A percentile compares a stretch with the other conserved stretches of the same genome.
These are phyloP conservation scores for Ceratocystis harringtonii DNA, from an alignment of 2,329 filamentous ascomycete genomes.

Conservation along the genomic window DNA sequence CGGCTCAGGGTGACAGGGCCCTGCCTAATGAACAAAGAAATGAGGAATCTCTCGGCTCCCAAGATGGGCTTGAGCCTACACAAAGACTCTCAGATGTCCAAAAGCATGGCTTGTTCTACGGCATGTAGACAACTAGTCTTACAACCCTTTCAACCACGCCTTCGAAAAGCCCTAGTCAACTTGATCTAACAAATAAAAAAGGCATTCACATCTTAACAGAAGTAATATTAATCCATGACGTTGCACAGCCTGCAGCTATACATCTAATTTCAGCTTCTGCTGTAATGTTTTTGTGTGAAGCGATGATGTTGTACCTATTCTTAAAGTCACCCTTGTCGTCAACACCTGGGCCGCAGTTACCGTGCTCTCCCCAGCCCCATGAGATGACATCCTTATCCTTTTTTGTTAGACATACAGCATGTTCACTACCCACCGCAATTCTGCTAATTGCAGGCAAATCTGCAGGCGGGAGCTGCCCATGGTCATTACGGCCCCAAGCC, in stretches of 20 bases:
- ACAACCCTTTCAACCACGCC: no score
- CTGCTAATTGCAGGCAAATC: slow-evolving; percentile 41
- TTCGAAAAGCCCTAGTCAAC: not conserved
- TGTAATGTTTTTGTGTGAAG: slow-evolving; percentile 39
- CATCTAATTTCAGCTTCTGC: slow-evolving; percentile 37
- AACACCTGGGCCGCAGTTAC: slow-evolving; percentile 70
- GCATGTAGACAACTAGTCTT: not conserved
- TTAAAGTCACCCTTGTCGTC: slow-evolving; percentile 48
- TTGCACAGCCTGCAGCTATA: slow-evolving; percentile 79
- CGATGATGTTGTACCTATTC: slow-evolving; percentile 52
- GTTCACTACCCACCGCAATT: slow-evolving; percentile 80
- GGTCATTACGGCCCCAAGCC: slow-evolving; percentile 74
- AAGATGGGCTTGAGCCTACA: slow-evolving; percentile 45
- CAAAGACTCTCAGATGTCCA: slow-evolving; percentile 57
- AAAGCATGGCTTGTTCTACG: slow-evolving; percentile 29
- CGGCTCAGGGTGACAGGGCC: not conserved
- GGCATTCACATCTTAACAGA: slow-evolving; percentile 8
- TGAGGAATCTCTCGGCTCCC: not conserved
- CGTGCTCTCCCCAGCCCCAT: slow-evolving; percentile 97
- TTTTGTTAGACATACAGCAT: slow-evolving; percentile 55
- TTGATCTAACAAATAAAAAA: not conserved
- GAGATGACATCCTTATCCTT: slow-evolving; percentile 51
- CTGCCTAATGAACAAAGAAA: not conserved
- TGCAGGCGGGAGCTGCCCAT: slow-evolving; percentile 59
- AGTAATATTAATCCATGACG: slow-evolving; percentile 56